A percentile compares a stretch with the other conserved stretches of the same genome.
These are phyloP conservation scores for Dichotomocladium elegans DNA, from an alignment of 371 early-diverging fungal genomes.

Conservation along the genomic window DNA sequence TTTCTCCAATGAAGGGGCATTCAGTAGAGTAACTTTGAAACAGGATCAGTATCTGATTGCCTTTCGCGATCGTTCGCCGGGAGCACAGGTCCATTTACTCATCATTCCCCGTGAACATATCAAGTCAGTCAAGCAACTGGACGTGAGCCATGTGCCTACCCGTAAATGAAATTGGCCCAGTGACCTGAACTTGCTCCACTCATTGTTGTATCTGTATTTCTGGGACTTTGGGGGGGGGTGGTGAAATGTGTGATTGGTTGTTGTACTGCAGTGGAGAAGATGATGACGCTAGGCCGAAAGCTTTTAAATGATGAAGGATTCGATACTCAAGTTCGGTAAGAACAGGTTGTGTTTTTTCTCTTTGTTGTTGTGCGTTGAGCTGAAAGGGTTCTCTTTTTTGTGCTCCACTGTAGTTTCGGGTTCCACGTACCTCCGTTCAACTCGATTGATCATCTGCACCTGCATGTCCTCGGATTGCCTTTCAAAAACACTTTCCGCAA, in stretches of 20 bases:
- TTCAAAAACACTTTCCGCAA: constrained; percentile 32
- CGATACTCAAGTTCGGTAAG: constrained; percentile 4
- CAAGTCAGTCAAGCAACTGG: constrained; percentile 29
- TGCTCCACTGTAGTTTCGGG: constrained; percentile 33
- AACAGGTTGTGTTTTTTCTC: not conserved
- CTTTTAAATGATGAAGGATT: constrained; percentile 39
- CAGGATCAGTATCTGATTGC: constrained; percentile 52
- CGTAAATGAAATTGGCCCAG: no score
- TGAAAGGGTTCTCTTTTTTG: no score
- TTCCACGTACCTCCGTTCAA: constrained; percentile 70
- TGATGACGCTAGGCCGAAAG: constrained; percentile 34
- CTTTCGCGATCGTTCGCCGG: constrained; percentile 60
- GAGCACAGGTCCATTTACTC: constrained; percentile 47
- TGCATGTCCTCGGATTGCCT: constrained; percentile 56
- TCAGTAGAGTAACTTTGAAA: not conserved
- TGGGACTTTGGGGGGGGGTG: not conserved
- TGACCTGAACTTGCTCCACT: no score
- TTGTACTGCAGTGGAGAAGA: constrained; percentile 26
- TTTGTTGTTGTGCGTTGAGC: not conserved
- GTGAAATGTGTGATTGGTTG: not conserved
- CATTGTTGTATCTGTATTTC: not conserved
- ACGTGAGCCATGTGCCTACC: constrained; percentile 37
- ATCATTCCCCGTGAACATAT: constrained; percentile 54
- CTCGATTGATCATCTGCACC: constrained; percentile 56
- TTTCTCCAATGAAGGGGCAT: not conserved